Evolutionary conservation across 208 protist genomes (phyloP).

Genomic region (Tritrichomonas musculus): DNA sequence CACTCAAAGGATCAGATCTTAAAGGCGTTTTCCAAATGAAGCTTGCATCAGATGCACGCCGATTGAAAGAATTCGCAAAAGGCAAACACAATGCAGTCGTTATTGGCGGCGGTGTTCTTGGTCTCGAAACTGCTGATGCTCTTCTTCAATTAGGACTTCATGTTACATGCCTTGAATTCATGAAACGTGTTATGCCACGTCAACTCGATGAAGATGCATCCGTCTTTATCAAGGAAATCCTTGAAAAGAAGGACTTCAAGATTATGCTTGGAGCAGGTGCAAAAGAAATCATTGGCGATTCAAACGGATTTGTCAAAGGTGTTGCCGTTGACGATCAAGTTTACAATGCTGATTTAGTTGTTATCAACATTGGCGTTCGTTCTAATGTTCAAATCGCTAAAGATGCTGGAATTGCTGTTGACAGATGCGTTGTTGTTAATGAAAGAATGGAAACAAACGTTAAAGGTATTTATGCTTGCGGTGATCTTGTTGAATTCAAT

Average conservation of each 20-base stretch:
- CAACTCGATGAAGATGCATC: background rate
- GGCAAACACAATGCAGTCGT: background rate
- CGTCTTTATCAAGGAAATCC: background rate
- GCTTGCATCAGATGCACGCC: background rate
- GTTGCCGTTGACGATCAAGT: background rate
- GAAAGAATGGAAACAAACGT: background rate
- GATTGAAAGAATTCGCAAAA: background rate
- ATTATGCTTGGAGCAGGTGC: background rate
- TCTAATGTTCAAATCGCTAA: background rate
- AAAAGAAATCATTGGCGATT: background rate
- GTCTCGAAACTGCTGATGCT: background rate
- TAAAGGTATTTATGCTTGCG: background rate
- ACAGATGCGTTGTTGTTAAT: background rate
- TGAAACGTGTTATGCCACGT: background rate
- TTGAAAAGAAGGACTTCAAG: background rate
- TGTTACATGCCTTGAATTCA: slow-evolving; percentile 4
- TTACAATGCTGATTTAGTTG: background rate
- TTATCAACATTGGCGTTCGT: background rate
- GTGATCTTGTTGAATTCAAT: background rate
- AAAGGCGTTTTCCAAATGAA: background rate
- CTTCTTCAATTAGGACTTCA: background rate
- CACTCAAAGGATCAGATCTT: background rate
- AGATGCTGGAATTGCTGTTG: background rate
- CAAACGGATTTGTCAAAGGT: background rate
- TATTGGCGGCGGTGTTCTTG: background rate